Evolutionary conservation across 1,284 basidiomycete species (phyloP), one percentile per base, ranked within the genome.

Genomic region (Cutaneotrichosporon cyanovorans): DNA sequence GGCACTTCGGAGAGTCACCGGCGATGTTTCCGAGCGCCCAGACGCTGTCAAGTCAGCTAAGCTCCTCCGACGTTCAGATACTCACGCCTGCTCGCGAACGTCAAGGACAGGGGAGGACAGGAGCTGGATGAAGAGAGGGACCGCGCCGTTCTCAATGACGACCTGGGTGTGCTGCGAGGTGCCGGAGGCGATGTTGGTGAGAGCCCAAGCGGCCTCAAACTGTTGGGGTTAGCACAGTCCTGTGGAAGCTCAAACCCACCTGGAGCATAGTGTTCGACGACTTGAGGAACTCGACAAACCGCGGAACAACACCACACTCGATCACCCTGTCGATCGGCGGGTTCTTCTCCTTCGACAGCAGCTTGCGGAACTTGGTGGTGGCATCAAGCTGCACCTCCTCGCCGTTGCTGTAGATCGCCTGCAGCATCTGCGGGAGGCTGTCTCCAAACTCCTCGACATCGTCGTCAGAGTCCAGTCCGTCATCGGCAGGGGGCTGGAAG

Each of bases 291-390:
- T 96, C 84, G 50, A 98, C 95, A 62, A 99, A 98, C 52, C 93
- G 87, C 50, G 90, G 87, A 31, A 99, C 90, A 44, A 99, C 93
- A 52, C 89, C 87, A 72, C 91, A 95, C 63, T 91, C 88, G 71
- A 99, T 98, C 60, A 99, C 95, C 66, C 84, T 84, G 73, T 98
- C 95, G 70, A 99, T 99, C n/a, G 93, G 93, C 32, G 93, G 93
- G 72, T 97, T 99, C 78, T 92, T 93, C 77, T 99, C 93, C 78
- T 99, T 99, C 60, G 93, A 97, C 51, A 98, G 81, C 38, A 95
- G 78, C 70, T 98, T 99, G 67, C 95, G 83, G 80, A 98, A 98
- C 76, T 90, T 95, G 63, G 75, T 80, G 21, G 92, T 97, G 61
- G 91, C 85, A 71, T 96, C 91, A 53, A 96, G 78, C 74, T 97